Base-by-base conservation (phyloP, 1,139 yeast species). In the Suhomyces yuchorum region DNA sequence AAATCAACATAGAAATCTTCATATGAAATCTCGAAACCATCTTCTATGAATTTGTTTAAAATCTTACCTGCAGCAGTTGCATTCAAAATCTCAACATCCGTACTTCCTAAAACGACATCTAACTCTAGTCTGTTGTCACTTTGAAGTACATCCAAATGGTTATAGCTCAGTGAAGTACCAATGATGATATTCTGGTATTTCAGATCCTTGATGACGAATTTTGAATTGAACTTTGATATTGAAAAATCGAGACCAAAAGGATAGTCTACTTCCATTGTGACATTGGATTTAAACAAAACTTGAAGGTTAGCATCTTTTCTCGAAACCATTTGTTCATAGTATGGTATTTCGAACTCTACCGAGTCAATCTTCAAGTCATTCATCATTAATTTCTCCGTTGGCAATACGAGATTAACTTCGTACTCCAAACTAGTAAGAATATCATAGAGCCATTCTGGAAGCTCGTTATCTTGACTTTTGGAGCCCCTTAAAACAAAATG, bases 361-460 rank as follows among this genome's bases (percentile, higher is more conserved):
- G 44, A 43, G 4, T 28, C 32, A 12, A 50, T 28, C 26, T 38
- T 36, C 9, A 44, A 19, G 2, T 28, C 18, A 17, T 23, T 47
- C 33, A 43, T 17, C 8, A 5, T 18, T 3, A 39, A 26, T 30
- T 36, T 44, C 8, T 46, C 43, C 9, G 45, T 36, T 3, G 58
- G 58, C 20, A 55, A 36, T 3, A 19, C 37, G 7, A 55, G 40
- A 8, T 50, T 47, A 5, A 58, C 37, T 18, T 51, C 56, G 41
- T 51, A 55, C 12, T 49, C 44, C 19, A 54, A 42, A 37, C 55
- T 50, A 8, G 52, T 57, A 9, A 66, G 52, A 1, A 63, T 45
- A 26, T 59, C 54, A 41, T 53, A 51, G 34, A 68, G 50, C 74
- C 74, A 69, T n/a, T 46, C 46, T 0, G 71, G 70, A 22, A 66